Percentiles rank a stretch among this genome's conserved stretches.
Evolutionary conservation across 2,329 filamentous ascomycete genomes (phyloP).

Genomic region (Cucurbitaria berberidis): DNA sequence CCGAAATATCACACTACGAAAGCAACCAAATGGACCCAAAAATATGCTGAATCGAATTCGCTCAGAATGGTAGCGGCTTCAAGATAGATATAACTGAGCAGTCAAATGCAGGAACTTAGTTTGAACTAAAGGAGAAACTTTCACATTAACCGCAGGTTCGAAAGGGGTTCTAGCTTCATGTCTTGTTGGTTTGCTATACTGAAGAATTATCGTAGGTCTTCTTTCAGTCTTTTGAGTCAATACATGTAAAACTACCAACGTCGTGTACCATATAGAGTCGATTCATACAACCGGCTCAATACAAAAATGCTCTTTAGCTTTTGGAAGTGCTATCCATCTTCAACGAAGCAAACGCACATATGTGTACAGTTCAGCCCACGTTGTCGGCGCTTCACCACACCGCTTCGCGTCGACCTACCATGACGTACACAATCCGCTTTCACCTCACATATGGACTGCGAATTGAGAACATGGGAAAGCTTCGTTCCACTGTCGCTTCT

Average conservation of each 20-base stretch:
- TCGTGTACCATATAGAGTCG: no score
- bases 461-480: no score
- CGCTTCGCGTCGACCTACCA: neutral
- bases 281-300: no score
- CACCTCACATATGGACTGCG: neutral
- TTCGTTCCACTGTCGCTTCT: no score
- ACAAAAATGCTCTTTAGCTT: no score
- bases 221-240: no score
- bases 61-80: neutral
- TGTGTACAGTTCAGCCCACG: neutral
- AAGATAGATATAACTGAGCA: no score
- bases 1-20: no score
- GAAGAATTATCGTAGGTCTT: no score
- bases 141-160: neutral
- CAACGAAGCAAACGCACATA: neutral
- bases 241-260: no score
- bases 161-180: neutral
- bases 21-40: neutral
- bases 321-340: no score
- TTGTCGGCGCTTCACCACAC: neutral
- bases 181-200: neutral
- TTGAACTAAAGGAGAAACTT: neutral
- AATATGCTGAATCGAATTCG: neutral
- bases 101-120: no score
- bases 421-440: neutral